Conservation (phyloP, 768 basidiomycete species). For the Sarcodon aspratus region DNA sequence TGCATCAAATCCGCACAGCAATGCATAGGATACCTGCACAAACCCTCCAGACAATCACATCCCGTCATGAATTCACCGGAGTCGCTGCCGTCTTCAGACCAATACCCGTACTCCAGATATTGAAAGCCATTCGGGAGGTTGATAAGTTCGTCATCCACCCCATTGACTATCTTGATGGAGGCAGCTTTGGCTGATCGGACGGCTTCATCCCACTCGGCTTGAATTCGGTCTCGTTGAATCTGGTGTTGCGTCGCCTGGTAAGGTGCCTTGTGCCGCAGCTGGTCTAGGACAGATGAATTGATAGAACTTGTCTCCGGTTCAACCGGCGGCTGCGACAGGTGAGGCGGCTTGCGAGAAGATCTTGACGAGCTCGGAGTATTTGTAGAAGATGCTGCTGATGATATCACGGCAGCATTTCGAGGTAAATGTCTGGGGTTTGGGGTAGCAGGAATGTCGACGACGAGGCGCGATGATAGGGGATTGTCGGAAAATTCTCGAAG, state of each 20-base stretch:
- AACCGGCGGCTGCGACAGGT: too few species aligned
- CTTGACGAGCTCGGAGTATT: too few species aligned
- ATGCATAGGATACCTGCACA: not conserved
- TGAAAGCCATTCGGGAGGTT: slow-evolving; percentile 30
- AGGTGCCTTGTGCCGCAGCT: too few species aligned
- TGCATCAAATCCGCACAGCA: not conserved
- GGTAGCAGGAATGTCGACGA: too few species aligned
- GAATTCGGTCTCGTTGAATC: slow-evolving; percentile 7
- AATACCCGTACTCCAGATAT: slow-evolving; percentile 44
- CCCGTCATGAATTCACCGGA: not conserved
- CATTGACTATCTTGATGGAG: slow-evolving; percentile 20
- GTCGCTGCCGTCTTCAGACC: slow-evolving; percentile 2
- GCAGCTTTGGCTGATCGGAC: slow-evolving; percentile 17
- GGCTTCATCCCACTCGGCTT: slow-evolving; percentile 17
- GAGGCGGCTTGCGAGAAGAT: too few species aligned
- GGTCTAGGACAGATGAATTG: too few species aligned
- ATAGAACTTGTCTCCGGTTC: too few species aligned
- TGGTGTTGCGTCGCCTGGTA: not conserved
- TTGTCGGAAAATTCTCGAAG: too few species aligned
- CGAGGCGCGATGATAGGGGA: too few species aligned
- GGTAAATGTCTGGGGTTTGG: too few species aligned
- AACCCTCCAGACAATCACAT: not conserved
- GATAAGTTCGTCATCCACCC: slow-evolving; percentile 23
- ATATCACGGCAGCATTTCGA: too few species aligned
- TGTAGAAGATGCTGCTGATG: too few species aligned